Percentiles rank a stretch among this genome's conserved stretches.
Conservation (phyloP, 2,329 filamentous ascomycete species). For the Tolypocladium amazonense region DNA sequence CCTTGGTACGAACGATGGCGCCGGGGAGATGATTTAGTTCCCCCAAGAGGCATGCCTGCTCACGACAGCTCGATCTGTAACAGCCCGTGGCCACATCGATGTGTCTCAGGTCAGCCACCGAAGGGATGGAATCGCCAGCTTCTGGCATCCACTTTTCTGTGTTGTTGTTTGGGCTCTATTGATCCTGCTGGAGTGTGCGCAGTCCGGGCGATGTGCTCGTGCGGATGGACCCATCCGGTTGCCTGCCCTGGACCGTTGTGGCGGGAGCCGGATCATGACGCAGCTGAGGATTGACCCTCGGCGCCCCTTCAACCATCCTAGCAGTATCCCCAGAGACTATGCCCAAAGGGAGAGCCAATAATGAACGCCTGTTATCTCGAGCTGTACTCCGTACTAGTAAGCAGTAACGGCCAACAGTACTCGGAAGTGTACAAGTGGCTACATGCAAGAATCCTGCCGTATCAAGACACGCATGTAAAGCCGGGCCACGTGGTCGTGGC, state of each 20-base stretch:
- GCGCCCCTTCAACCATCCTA: neutral
- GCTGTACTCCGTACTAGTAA: neutral
- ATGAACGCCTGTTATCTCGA: neutral
- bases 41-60: neutral
- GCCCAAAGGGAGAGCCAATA: neutral
- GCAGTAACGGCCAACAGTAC: neutral
- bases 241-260: neutral
- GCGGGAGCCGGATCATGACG: neutral
- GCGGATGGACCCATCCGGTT: neutral
- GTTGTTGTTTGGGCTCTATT: neutral
- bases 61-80: neutral
- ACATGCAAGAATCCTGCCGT: neutral
- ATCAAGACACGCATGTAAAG: neutral
- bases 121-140: neutral
- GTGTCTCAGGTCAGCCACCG: neutral
- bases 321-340: neutral
- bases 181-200: neutral
- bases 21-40: neutral
- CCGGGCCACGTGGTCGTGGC: neutral
- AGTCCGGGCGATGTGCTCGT: neutral
- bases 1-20: neutral
- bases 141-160: neutral
- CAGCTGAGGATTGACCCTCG: neutral
- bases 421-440: neutral
- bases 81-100: slow-evolving; percentile 1